These are phyloP conservation scores for Pelargonium australe DNA, from an alignment of 441 rosid genomes.

Conservation along the genomic window DNA sequence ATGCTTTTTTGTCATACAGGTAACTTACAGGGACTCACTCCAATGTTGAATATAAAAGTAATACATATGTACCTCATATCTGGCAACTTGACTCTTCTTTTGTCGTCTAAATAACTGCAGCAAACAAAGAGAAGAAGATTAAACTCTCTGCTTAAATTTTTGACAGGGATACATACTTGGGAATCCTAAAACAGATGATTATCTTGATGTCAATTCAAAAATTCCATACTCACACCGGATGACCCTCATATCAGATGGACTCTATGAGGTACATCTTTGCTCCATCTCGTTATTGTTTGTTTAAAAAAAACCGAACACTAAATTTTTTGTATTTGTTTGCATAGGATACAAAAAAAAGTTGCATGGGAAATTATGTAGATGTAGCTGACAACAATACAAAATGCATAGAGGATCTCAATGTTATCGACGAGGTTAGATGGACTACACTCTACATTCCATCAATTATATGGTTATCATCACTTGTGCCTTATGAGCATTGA, in stretches of 20 bases:
- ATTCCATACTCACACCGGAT: constrained; percentile 47
- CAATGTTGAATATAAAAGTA: constrained; percentile 6
- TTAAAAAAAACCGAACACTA: not conserved
- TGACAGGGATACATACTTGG: constrained; percentile 65
- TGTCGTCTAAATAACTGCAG: not conserved
- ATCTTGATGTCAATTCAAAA: constrained; percentile 21
- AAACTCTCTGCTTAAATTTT: not conserved
- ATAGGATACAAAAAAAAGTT: constrained; percentile 48
- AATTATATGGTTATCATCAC: not conserved
- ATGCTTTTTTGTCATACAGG: not conserved
- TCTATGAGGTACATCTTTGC: constrained; percentile 29
- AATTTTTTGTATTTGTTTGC: not conserved
- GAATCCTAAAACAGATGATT: constrained; percentile 25
- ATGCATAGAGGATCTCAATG: constrained; percentile 31
- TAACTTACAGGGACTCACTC: not conserved
- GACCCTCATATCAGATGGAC: constrained; percentile 64
- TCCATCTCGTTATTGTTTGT: not conserved
- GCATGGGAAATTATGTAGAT: constrained; percentile 34
- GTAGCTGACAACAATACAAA: constrained; percentile 34
- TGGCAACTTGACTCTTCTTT: not conserved
- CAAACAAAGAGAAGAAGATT: not conserved
- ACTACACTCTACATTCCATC: not conserved
- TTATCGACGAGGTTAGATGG: constrained; percentile 27
- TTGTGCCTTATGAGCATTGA: not conserved
- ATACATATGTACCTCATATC: not conserved